Conservation (phyloP, 441 rosid species). For the Arabidopsis lyrata region DNA sequence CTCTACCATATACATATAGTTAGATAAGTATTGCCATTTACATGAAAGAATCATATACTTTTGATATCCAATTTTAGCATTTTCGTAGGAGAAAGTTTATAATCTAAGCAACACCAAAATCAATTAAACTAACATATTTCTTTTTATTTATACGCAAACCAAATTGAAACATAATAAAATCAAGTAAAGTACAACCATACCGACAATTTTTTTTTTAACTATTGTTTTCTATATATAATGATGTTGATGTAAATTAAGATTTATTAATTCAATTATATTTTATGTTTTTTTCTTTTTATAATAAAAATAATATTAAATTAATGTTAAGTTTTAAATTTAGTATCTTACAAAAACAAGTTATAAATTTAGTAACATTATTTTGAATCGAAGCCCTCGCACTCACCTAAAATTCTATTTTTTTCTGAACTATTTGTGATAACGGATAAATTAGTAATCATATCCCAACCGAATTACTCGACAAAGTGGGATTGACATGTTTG, state of each 20-base stretch:
- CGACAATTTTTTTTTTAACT: neutral
- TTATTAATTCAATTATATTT: neutral
- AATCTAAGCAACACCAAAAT: neutral
- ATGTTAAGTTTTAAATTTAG: neutral
- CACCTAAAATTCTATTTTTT: neutral
- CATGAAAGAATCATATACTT: neutral
- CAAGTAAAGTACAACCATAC: neutral
- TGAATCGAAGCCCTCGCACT: neutral
- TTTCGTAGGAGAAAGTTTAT: neutral
- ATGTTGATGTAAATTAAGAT: neutral
- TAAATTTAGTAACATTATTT: neutral
- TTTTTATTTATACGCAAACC: no score
- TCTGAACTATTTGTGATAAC: neutral
- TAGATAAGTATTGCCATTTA: neutral
- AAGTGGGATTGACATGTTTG: slow-evolving; percentile 37
- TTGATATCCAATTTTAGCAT: neutral
- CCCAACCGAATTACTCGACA: slow-evolving; percentile 32
- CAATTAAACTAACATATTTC: no score
- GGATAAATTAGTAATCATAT: neutral
- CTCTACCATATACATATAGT: neutral
- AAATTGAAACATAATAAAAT: neutral
- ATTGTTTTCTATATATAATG: neutral
- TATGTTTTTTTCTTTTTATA: neutral
- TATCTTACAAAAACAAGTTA: neutral
- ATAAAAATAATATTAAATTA: neutral